phyloP scores from a whole-genome alignment of 2,329 filamentous ascomycete species.

The Monosporascus sp. region DNA sequence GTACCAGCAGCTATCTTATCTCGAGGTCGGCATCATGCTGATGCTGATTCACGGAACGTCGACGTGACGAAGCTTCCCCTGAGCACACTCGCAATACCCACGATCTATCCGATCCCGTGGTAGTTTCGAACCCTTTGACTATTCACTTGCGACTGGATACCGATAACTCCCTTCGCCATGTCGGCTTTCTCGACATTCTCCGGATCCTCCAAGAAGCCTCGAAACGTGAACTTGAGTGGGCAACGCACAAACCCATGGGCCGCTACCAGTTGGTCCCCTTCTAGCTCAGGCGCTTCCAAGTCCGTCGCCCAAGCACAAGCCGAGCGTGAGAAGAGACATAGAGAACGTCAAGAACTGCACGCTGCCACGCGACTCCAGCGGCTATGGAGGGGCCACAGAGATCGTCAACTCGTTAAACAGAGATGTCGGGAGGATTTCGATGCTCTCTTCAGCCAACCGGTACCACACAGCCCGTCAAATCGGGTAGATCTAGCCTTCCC shows the following conservation, averaged over 20 bases:
- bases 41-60: neutral
- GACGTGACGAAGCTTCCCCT: neutral
- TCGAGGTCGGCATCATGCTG: neutral
- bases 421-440: constrained; percentile 60
- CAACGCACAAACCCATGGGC: constrained; percentile 73
- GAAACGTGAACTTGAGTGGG: constrained; percentile 92
- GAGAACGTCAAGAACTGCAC: constrained; percentile 70
- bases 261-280: constrained; percentile 52
- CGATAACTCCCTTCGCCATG: constrained; percentile 46
- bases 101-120: neutral
- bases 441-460: constrained; percentile 40
- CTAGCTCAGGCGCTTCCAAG: constrained; percentile 62
- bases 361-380: constrained; percentile 72
- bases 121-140: neutral
- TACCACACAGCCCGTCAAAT: constrained; percentile 21
- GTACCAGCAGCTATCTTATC: neutral
- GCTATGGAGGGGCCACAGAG: constrained; percentile 73
- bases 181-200: constrained; percentile 74
- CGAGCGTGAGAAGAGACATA: constrained; percentile 74
- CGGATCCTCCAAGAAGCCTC: constrained; percentile 74
- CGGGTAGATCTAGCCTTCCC: constrained; percentile 34
- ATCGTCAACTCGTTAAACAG: constrained; percentile 53
- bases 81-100: neutral
- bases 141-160: neutral
- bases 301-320: constrained; percentile 82